Percentiles rank a stretch among this genome's conserved stretches.
These are phyloP conservation scores for Suillus lakei DNA, from an alignment of 768 basidiomycete genomes.

Conservation along the genomic window DNA sequence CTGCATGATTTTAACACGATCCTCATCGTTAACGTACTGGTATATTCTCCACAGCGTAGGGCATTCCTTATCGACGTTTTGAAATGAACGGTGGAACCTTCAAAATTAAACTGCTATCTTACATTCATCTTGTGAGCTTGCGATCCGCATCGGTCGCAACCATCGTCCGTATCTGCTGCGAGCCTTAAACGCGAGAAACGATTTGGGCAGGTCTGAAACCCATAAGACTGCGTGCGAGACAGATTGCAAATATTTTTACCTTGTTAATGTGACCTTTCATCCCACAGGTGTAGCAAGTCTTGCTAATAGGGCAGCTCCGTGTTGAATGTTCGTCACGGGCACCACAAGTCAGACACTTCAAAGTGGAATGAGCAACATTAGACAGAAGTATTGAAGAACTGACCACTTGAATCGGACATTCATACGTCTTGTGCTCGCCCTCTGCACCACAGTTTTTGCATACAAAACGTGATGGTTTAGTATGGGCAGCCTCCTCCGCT, in stretches of 20 bases:
- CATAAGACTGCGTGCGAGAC: slow-evolving; percentile 6
- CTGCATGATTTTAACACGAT: slow-evolving; percentile 48
- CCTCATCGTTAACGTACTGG: slow-evolving; percentile 64
- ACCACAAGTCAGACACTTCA: slow-evolving; percentile 81
- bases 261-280: slow-evolving; percentile 83
- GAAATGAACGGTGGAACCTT: neutral
- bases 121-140: slow-evolving; percentile 68
- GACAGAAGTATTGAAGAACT: slow-evolving; percentile 29
- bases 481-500: slow-evolving; percentile 40
- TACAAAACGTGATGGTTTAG: slow-evolving; percentile 52
- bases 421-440: slow-evolving; percentile 66
- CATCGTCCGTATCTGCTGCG: slow-evolving; percentile 38
- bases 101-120: slow-evolving; percentile 24
- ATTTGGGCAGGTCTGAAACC: slow-evolving; percentile 71
- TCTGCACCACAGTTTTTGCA: slow-evolving; percentile 83
- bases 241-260: slow-evolving; percentile 37
- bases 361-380: slow-evolving; percentile 6
- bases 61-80: slow-evolving; percentile 63
- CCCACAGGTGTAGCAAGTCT: slow-evolving; percentile 79
- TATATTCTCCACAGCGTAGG: slow-evolving; percentile 84
- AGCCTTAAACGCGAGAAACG: slow-evolving; percentile 37
- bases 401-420: slow-evolving; percentile 78
- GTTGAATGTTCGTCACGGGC: slow-evolving; percentile 80
- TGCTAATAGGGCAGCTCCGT: slow-evolving; percentile 78
- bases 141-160: slow-evolving; percentile 76